A percentile compares a stretch with the other conserved stretches of the same genome.
Evolutionary conservation across 768 basidiomycete species (phyloP).

Genomic region (Russula sp.): DNA sequence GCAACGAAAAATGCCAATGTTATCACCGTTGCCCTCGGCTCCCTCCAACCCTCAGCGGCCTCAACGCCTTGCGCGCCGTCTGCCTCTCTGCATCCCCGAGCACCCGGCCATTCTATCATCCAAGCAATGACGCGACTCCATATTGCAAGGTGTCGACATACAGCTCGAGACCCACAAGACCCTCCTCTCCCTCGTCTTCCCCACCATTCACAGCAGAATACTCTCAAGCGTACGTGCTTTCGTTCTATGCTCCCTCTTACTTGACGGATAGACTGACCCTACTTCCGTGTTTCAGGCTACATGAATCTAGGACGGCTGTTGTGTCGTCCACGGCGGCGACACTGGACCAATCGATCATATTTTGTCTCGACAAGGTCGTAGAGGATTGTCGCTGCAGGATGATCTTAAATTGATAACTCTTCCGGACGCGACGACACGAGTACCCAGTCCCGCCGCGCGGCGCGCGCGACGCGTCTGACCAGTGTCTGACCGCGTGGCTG

Average conservation of each 20-base stretch:
- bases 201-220: constrained; percentile 71
- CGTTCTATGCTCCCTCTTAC: background rate
- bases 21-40: too few relatives aligned
- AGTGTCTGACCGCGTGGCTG: too few relatives aligned
- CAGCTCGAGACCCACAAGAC: constrained; percentile 74
- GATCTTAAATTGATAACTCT: constrained; percentile 49
- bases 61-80: constrained; percentile 83
- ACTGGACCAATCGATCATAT: constrained; percentile 85
- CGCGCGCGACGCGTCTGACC: too few relatives aligned
- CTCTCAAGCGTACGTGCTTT: constrained; percentile 68
- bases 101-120: too few relatives aligned
- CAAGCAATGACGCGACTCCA: constrained; percentile 83
- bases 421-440: constrained; percentile 50
- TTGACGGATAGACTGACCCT: background rate
- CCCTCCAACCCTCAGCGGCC: constrained; percentile 83
- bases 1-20: constrained; percentile 92
- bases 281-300: constrained; percentile 70
- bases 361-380: constrained; percentile 90
- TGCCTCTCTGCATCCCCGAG: constrained; percentile 72
- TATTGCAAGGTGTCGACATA: constrained; percentile 94
- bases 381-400: constrained; percentile 53
- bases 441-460: constrained; percentile 74
- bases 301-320: constrained; percentile 87
- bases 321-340: constrained; percentile 97
- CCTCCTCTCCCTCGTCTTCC: constrained; percentile 83